Base-by-base conservation (phyloP, 1,284 basidiomycete species). In the Ceratobasidium sp. region DNA sequence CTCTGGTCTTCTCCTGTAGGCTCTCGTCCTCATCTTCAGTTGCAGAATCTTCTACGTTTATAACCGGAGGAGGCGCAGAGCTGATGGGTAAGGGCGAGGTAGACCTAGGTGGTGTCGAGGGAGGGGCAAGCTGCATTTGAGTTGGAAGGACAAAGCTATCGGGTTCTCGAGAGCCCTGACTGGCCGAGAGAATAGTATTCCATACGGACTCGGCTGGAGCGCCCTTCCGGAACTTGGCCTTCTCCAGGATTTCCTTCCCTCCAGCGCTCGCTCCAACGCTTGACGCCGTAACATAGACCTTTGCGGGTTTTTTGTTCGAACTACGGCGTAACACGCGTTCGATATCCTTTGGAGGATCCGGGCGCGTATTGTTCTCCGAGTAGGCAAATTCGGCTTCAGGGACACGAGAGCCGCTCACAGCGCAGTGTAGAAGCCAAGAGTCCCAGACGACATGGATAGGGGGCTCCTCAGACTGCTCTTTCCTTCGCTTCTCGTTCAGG, bases 381-480 rank as follows among this genome's bases (percentile, higher is more conserved):
- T 61, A 72, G 9, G 19, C 41, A 51, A 61, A 72, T 13, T 61
- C 68, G 16, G 27, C 46, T 27, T 72, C 68, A 4, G 68, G 24
- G 56, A 72, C 68, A 34, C 56, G 41, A 34, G 56, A 49, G n/a
- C 58, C 41, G 9, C 27, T 31, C 27, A 56, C 68, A 8, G 68
- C 51, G 46, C 78, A 79, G 34, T 77, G 77, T 66, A 74, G 75
- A n/a, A 79, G 51, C 79, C 79, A 79, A 49, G 76, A 74, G 9
- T 76, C 76, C 75, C 79, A 78, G 48, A 79, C 76, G 34, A 79
- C 71, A 48, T 77, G 59, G 22, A 79, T 78, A 16, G 41, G 54
- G 2, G 71, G 76, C 24, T 76, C 54, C 53, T 74, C 48, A 34
- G 69, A 49, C 54, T 74, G 24, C 49, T 65, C 65, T 63, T 68